Evolutionary conservation across 352 stramenopile genomes (phyloP), one percentile per base, ranked within the genome.

Genomic region (Phytophthora brassicae): DNA sequence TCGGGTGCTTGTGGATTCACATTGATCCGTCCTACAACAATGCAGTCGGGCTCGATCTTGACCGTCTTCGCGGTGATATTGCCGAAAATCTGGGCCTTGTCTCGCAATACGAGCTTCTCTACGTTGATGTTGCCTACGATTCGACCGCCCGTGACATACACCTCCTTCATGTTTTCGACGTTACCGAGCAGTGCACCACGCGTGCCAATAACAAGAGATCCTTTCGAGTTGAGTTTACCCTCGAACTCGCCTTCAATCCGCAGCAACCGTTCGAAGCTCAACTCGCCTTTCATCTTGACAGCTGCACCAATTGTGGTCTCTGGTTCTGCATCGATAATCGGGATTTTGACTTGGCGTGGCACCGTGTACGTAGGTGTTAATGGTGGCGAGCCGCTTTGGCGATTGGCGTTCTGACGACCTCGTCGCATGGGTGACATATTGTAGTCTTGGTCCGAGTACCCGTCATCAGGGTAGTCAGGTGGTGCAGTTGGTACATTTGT

Each of bases 181-280:
- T 94, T 83, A 3, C 89, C 89, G 3, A 76, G 82, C 6, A 97
- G 68, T 29, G 88, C 73, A 31, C 89, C 90, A 12, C 86, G 91
- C 22, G 85, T 78, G 0, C 90, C 90, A 17, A 97, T 71, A 11
- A 97, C 82, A 2, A 97, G 81, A 24, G 90, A 94, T 23, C 90
- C 90, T 49, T 94, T 93, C 8, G 90, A 97, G 43, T 93, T 70
- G 14, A 97, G 75, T 44, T 90, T 86, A 56, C 90, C 90, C 53
- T 96, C 86, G 56, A 97, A 97, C 51, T 93, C 85, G 26, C 90
- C 90, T 66, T 97, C 90, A 38, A 97, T 92, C 41, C 90, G 76
- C 31, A 97, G 70, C 42, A 97, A 62, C 5, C 88, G 75, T 36
- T 97, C 89, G 51, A 97, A 97, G 42, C 81, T 92, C 46, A 97